Conservation (phyloP, 768 basidiomycete genomes). For the Boletus sp. region DNA sequence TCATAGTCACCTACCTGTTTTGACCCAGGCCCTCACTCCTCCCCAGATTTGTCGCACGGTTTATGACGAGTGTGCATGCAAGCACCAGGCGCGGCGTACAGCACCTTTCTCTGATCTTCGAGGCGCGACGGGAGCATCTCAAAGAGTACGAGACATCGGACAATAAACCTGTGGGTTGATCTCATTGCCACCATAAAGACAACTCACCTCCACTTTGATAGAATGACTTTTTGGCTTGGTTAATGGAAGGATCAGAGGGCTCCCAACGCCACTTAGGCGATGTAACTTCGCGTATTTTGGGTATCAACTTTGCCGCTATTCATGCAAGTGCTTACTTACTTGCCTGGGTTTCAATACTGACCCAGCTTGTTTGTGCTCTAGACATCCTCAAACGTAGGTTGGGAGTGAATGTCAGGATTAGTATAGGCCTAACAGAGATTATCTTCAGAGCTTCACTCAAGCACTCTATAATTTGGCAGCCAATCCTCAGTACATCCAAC, state of each 20-base stretch:
- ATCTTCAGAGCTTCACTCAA: too few species aligned
- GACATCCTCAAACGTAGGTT: conserved; percentile 12
- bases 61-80: too few species aligned
- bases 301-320: conserved; percentile 22
- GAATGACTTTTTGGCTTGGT: conserved; percentile 36
- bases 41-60: conserved; percentile 2
- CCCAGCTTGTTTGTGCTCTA: background rate
- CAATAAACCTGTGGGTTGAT: background rate
- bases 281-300: conserved; percentile 18
- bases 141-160: background rate
- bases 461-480: too few species aligned
- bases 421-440: too few species aligned
- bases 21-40: background rate
- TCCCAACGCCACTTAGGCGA: conserved; percentile 12
- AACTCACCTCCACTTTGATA: conserved; percentile 2
- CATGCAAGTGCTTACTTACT: conserved; percentile 4
- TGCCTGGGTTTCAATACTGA: background rate
- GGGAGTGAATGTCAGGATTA: too few species aligned
- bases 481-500: conserved; percentile 10
- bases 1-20: too few species aligned
- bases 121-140: background rate
- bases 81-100: conserved; percentile 7
- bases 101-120: conserved; percentile 26
- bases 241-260: conserved; percentile 24
- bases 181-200: too few species aligned